Evolutionary conservation across 1,284 basidiomycete genomes (phyloP).

Genomic region (Trametes polyzona): DNA sequence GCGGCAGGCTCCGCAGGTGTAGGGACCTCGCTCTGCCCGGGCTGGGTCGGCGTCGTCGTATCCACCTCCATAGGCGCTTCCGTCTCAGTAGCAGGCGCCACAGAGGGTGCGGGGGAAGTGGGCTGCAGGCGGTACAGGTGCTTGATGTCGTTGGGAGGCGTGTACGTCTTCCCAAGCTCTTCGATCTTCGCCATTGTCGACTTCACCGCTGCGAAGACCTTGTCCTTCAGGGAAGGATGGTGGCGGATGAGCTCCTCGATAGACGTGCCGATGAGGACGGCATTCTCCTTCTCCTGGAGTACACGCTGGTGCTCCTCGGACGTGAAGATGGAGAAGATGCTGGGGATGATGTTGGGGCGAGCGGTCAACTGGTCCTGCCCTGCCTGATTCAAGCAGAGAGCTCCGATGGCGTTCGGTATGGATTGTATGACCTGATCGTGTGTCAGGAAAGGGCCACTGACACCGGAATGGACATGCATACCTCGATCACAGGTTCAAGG

Average conservation of each 20-base stretch:
- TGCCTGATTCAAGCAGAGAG: conserved; percentile 91
- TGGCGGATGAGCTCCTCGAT: conserved; percentile 97
- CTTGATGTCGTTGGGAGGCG: conserved; percentile 58
- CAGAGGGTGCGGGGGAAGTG: conserved; percentile 39
- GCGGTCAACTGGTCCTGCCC: conserved; percentile 85
- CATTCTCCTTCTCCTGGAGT: conserved; percentile 93
- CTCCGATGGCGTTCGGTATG: conserved; percentile 95
- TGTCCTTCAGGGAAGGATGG: conserved; percentile 85
- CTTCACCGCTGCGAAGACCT: conserved; percentile 80
- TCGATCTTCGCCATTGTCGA: conserved; percentile 75
- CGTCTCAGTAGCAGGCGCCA: conserved; percentile 32
- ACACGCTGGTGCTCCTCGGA: conserved; percentile 86
- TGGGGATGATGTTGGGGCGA: conserved; percentile 80
- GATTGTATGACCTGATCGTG: conserved; percentile 79
- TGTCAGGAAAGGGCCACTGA: neutral
- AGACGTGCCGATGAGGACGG: conserved; percentile 84
- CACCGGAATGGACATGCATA: conserved; percentile 31
- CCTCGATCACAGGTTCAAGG: conserved; percentile 89
- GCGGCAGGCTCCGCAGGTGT: conserved; percentile 7
- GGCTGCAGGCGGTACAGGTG: conserved; percentile 64
- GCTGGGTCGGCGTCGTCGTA: neutral
- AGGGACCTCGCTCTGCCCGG: neutral
- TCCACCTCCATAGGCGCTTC: conserved; percentile 56
- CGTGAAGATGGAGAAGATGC: conserved; percentile 86
- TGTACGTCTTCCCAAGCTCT: conserved; percentile 66